Base-by-base conservation (phyloP, 257 asterid genomes). In the Knoxia roxburghii region DNA sequence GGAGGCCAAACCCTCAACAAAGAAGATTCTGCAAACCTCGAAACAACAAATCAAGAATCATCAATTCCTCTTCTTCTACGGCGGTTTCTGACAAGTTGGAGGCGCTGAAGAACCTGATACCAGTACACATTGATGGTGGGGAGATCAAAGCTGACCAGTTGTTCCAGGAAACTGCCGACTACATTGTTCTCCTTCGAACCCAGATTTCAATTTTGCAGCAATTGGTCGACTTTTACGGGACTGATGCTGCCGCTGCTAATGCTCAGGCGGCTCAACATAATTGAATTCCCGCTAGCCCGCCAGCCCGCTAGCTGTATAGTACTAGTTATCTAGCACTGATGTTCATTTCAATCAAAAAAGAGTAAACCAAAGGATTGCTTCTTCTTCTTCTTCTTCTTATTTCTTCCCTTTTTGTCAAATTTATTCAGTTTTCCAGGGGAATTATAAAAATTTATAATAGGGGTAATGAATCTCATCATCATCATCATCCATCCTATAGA, bases 161-260 rank as follows among this genome's bases (percentile, higher is more conserved):
- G 56, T 91, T 86, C 24, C 79, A 80, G 63, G 94, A 91, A 71
- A 87, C 98, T 5, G 90, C 96, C 33, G 80, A 85, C 67, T 87
- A 89, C 90, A 91, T 91, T 77, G 85, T 83, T 14, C 89, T 79
- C 37, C 81, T 87, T 54, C 78, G 77, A 74, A 75, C 90, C n/a
- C 95, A 87, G 85, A 88, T 91, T 69, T 69, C 80, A 43, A 80
- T 89, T 70, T 61, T 91, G 73, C 96, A 91, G 84, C 87, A 84
- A 67, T 75, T 91, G 76, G 80, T 91, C 12, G 86, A 78, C 61
- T 74, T 89, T 75, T 86, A 85, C 72, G 95, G 85, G 8, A 61
- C 79, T 26, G 53, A n/a, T 56, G 40, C 13, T 62, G 49, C 67
- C 27, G 60, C 78, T 37, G 80, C 79, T 48, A 26, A 10, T 54